Conservation (phyloP, 805 yeast genomes). For the Saturnispora besseyi region DNA sequence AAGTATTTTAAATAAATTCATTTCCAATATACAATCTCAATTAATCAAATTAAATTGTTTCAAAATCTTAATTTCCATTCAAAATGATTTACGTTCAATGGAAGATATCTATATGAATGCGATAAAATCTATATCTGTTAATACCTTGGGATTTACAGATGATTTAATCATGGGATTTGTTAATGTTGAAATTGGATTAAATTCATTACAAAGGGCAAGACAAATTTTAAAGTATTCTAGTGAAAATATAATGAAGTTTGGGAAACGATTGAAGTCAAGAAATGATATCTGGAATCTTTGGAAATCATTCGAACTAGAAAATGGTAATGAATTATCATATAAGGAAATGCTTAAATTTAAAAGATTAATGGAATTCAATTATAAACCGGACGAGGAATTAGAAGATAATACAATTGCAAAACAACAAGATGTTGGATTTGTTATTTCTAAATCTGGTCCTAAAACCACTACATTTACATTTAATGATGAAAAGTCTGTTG, state of each 20-base stretch:
- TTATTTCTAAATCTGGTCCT: constrained; percentile 33
- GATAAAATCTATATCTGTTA: constrained; percentile 26
- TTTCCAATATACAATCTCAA: constrained; percentile 24
- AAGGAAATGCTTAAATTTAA: constrained; percentile 64
- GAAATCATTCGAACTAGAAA: constrained; percentile 62
- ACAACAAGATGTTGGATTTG: constrained; percentile 38
- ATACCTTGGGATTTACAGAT: constrained; percentile 22
- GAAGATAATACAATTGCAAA: constrained; percentile 13
- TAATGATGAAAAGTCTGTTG: constrained; percentile 4
- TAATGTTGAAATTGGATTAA: constrained; percentile 41
- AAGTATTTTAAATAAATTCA: constrained; percentile 37
- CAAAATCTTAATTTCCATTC: constrained; percentile 35
- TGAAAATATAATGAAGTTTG: constrained; percentile 30
- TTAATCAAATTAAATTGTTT: constrained; percentile 33
- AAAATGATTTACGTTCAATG: constrained; percentile 32
- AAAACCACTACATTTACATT: constrained; percentile 24
- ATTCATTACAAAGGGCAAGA: constrained; percentile 54
- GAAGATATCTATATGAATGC: constrained; percentile 43
- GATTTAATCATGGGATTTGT: constrained; percentile 48
- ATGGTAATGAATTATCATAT: constrained; percentile 64
- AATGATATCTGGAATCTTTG: constrained; percentile 52
- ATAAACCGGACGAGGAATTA: constrained; percentile 18
- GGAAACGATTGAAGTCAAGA: constrained; percentile 20
- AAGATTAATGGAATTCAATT: constrained; percentile 28
- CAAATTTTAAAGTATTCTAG: constrained; percentile 50